Percentiles rank a stretch among this genome's conserved stretches.
These are phyloP conservation scores for Ascochyta pisi DNA, from an alignment of 2,329 filamentous ascomycete species.

Conservation along the genomic window DNA sequence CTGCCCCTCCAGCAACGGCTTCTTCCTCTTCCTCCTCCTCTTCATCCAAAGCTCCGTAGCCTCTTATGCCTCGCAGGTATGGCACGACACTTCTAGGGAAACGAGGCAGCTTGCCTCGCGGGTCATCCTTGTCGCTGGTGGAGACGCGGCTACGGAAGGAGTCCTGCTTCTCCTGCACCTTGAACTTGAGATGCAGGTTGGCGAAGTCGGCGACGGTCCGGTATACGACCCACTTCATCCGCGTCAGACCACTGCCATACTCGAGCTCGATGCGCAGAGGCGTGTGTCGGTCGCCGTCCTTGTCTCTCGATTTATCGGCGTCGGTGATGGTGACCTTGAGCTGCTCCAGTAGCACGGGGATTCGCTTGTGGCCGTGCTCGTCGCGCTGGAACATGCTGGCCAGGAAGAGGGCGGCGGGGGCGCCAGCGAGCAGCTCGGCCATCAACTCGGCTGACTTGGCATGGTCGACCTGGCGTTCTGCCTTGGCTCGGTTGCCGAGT, in stretches of 20 bases:
- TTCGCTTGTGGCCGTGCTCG: conserved; percentile 92
- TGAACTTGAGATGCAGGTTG: conserved; percentile 93
- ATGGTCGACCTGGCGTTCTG: conserved; percentile 85
- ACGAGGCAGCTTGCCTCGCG: conserved; percentile 77
- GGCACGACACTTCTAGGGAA: conserved; percentile 91
- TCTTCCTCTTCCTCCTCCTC: conserved; percentile 77
- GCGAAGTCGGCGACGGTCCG: conserved; percentile 88
- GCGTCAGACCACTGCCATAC: conserved; percentile 91
- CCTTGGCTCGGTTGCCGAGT: conserved; percentile 77
- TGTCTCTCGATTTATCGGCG: conserved; percentile 60
- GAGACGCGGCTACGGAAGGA: conserved; percentile 72
- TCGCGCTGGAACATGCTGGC: conserved; percentile 98
- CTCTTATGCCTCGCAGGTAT: conserved; percentile 81
- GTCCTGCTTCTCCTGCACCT: conserved; percentile 82
- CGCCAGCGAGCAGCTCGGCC: conserved; percentile 90
- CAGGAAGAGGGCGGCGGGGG: conserved; percentile 90
- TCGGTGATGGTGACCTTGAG: conserved; percentile 87
- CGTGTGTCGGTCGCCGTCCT: conserved; percentile 69
- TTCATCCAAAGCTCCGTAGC: conserved; percentile 64
- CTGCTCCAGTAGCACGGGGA: conserved; percentile 94
- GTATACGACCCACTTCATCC: conserved; percentile 96
- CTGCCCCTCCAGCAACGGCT: conserved; percentile 57
- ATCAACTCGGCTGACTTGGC: conserved; percentile 96
- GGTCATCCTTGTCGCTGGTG: conserved; percentile 62
- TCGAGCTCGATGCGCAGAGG: conserved; percentile 92